phyloP scores from a whole-genome alignment of 371 early-diverging fungal species.

The Mortierella sp. region DNA sequence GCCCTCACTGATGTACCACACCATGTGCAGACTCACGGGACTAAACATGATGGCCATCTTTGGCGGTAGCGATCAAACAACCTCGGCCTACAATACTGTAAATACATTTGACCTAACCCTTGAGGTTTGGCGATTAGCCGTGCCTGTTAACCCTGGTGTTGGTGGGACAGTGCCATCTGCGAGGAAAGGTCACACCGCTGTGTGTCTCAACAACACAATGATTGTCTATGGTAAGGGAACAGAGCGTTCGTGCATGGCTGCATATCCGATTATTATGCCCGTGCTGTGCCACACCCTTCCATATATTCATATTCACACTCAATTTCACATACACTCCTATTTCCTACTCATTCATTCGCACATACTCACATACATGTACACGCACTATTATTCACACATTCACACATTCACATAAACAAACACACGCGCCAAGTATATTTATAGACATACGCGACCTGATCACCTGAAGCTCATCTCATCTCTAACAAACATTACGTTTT shows the following conservation, averaged over 20 bases:
- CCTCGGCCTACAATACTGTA: constrained; percentile 29
- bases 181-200: constrained; percentile 45
- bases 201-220: constrained; percentile 52
- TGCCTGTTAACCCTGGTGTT: constrained; percentile 26
- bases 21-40: constrained; percentile 44
- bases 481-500: background rate
- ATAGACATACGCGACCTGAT: background rate
- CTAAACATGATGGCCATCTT: constrained; percentile 51
- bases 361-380: no score
- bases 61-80: constrained; percentile 47
- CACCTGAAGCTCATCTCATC: background rate
- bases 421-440: background rate
- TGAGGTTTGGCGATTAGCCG: constrained; percentile 34
- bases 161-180: constrained; percentile 42
- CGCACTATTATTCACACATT: no score
- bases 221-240: constrained; percentile 47
- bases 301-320: background rate
- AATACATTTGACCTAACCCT: constrained; percentile 38
- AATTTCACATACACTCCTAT: no score
- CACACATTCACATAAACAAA: no score
- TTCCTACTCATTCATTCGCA: no score
- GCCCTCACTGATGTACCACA: constrained; percentile 47
- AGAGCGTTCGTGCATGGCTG: background rate
- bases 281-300: background rate
- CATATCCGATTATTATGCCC: background rate